Base-by-base conservation (phyloP, 768 basidiomycete genomes). In the Plicaturopsis crispa region DNA sequence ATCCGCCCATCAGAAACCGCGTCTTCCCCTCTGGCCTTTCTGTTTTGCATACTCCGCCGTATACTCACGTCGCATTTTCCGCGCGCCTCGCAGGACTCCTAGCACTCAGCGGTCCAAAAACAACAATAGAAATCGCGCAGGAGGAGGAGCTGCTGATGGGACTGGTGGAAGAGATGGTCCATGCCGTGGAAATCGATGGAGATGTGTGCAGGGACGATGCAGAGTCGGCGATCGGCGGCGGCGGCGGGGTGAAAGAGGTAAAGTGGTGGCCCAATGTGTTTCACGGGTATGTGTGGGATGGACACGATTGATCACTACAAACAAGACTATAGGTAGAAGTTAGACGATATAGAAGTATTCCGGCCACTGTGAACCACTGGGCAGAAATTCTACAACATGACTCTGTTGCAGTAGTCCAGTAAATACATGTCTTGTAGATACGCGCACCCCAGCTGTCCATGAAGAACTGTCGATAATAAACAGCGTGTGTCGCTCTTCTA, bases 21-120 rank as follows among this genome's bases (percentile, higher is more conserved):
- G 72, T 69, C 3, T 84, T 98, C 52, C 59, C 69, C 6, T 85
- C 86, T 0, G 84, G 85, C 0, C 67, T 96, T 2, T 70, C 67
- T 7, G 88, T 97, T 23, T 68, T 98, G 0, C 88, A 94, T 57
- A 88, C 84, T 1, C 87, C 91, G 3, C 67, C 68, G 1, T 96
- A 81, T 61, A 69, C 81, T 0, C 72, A 72, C 24, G 62, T 67
- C 0, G 71, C 81, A 0, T 92, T 98, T 51, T 62, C 78, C 0
- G 63, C 74, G 2, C 78, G 91, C 7, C 63, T 93, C 2, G 65
- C 72, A 2, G 59, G 72, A 1, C 57, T 72, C 28, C 57, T 94
- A 14, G 52, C 65, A 10, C 61, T 76, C 24, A 51, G 56, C 1
- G 78, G 70, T 0, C 61, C 70, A 6, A 67, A 69, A 40, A 83